phyloP scores from a whole-genome alignment of 2,329 filamentous ascomycete genomes.

The Penicillium psychrosexuale region DNA sequence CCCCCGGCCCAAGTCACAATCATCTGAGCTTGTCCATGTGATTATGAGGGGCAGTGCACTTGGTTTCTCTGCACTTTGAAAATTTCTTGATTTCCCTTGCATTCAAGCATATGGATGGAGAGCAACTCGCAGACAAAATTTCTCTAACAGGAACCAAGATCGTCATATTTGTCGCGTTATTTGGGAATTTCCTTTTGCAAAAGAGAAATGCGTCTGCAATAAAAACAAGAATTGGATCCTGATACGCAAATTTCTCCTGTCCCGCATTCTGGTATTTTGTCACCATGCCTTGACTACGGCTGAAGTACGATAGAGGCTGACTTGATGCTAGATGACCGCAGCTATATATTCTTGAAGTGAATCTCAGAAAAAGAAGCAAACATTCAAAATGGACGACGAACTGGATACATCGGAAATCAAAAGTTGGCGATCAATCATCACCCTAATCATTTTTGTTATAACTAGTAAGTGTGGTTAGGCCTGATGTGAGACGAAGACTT shows the following conservation, averaged over 20 bases:
- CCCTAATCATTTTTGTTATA: conserved; percentile 64
- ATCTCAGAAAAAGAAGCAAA: neutral
- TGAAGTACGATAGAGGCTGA: conserved; percentile 7
- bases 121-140: neutral
- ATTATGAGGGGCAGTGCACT: neutral
- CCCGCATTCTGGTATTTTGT: conserved; percentile 10
- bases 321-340: neutral
- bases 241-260: neutral
- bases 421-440: conserved; percentile 67
- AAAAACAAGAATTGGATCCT: neutral
- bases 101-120: neutral
- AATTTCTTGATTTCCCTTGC: neutral
- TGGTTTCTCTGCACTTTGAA: neutral
- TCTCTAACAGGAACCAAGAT: neutral
- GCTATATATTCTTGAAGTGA: neutral
- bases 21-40: neutral
- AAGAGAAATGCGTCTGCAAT: neutral
- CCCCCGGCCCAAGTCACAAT: neutral
- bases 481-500: neutral
- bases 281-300: conserved; percentile 1
- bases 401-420: conserved; percentile 57
- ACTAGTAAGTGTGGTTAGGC: conserved; percentile 57
- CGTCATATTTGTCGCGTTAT: neutral
- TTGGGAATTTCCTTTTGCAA: neutral
- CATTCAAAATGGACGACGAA: conserved; percentile 28